These are phyloP conservation scores for Cordia subcordata DNA, from an alignment of 257 asterid species.

Conservation along the genomic window DNA sequence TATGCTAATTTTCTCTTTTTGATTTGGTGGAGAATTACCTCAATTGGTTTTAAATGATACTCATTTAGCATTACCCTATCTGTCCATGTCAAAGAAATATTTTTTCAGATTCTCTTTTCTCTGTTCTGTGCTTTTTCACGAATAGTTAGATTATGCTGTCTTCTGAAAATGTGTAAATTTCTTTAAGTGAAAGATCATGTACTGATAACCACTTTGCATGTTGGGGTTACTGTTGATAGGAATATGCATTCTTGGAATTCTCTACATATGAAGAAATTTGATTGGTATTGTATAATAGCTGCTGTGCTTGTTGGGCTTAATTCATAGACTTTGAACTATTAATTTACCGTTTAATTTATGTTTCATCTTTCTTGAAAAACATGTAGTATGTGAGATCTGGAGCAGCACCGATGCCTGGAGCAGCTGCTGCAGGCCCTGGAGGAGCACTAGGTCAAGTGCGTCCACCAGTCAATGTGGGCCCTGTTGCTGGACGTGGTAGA, in stretches of 20 bases:
- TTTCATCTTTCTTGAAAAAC: slow-evolving; percentile 18
- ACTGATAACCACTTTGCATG: neutral
- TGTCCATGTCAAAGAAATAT: neutral
- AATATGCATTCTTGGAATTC: neutral
- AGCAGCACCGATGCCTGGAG: slow-evolving; percentile 70
- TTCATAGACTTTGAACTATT: neutral
- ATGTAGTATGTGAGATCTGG: slow-evolving; percentile 97
- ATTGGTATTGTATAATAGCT: neutral
- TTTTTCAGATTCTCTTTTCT: too few species aligned
- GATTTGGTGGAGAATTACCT: neutral
- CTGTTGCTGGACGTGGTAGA: slow-evolving; percentile 87
- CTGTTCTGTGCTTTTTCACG: too few species aligned
- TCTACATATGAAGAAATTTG: neutral
- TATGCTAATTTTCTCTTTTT: neutral
- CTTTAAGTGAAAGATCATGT: too few species aligned
- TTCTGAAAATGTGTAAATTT: neutral
- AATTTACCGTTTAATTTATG: slow-evolving; percentile 1
- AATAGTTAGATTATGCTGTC: neutral
- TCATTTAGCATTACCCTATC: neutral
- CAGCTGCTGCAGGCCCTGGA: slow-evolving; percentile 49
- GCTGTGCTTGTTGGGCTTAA: neutral
- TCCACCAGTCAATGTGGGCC: slow-evolving; percentile 55
- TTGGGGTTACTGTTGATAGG: neutral
- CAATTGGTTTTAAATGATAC: too few species aligned
- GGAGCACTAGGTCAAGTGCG: slow-evolving; percentile 74